Conservation (phyloP, 805 yeast species). For the Brettanomyces bruxellensis region DNA sequence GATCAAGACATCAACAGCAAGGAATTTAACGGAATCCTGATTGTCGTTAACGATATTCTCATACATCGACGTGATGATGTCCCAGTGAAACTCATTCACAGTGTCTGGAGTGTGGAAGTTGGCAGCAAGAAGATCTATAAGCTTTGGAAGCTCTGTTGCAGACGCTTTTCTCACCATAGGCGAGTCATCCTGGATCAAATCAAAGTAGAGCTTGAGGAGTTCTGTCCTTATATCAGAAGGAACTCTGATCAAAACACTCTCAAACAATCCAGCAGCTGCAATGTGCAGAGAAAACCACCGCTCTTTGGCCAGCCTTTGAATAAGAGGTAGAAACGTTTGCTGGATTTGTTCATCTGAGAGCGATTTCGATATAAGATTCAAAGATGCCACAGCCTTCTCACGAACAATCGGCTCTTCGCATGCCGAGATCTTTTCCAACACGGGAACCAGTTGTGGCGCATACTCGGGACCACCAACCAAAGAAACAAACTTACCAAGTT, state of each 20-base stretch:
- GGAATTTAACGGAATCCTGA: conserved; percentile 91
- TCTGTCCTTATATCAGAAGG: conserved; percentile 46
- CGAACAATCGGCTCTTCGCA: conserved; percentile 96
- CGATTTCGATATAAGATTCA: conserved; percentile 60
- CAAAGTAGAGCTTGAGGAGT: conserved; percentile 57
- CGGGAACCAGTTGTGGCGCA: conserved; percentile 52
- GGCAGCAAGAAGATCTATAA: conserved; percentile 47
- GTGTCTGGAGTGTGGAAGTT: conserved; percentile 28
- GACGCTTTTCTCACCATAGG: conserved; percentile 98
- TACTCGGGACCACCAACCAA: conserved; percentile 74
- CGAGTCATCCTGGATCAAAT: conserved; percentile 78
- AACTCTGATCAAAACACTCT: conserved; percentile 55
- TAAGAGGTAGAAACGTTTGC: conserved; percentile 62
- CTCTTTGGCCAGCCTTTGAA: conserved; percentile 71
- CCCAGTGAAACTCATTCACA: conserved; percentile 60
- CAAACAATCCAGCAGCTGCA: conserved; percentile 84
- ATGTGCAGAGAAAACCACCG: conserved; percentile 94
- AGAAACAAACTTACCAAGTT: conserved; percentile 81
- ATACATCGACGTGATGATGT: conserved; percentile 73
- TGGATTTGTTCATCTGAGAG: conserved; percentile 56
- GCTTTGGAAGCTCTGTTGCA: conserved; percentile 69
- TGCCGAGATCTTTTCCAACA: conserved; percentile 76
- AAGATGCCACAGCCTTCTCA: conserved; percentile 85
- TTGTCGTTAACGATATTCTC: conserved; percentile 68
- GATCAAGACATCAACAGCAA: conserved; percentile 81